Evolutionary conservation across 2,329 filamentous ascomycete species (phyloP).

Genomic region (Cladorrhinum sp.): DNA sequence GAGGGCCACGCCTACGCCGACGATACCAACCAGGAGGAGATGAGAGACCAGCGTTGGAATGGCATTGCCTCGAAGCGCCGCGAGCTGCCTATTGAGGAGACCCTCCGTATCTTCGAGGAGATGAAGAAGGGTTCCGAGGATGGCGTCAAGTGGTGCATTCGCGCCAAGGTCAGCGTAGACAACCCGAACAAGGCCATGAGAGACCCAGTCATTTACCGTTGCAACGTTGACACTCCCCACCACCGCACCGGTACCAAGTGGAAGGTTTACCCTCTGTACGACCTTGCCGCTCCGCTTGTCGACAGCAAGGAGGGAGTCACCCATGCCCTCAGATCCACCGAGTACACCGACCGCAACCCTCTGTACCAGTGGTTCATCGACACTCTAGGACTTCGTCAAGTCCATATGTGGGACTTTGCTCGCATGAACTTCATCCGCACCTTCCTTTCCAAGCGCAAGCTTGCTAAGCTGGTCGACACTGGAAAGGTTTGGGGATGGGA

Average conservation of each 20-base stretch:
- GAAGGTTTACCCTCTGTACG: conserved; percentile 87
- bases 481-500: conserved; percentile 82
- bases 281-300: conserved; percentile 80
- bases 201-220: conserved; percentile 96
- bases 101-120: conserved; percentile 79
- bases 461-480: conserved; percentile 76
- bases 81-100: conserved; percentile 77
- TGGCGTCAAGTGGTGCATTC: conserved; percentile 83
- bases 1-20: conserved; percentile 90
- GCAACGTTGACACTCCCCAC: conserved; percentile 67
- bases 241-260: conserved; percentile 76
- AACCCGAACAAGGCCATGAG: conserved; percentile 94
- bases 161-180: conserved; percentile 88
- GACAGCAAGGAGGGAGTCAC: conserved; percentile 80
- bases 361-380: conserved; percentile 86
- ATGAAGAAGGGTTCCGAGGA: conserved; percentile 85
- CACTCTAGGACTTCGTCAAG: conserved; percentile 68
- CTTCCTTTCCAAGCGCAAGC: conserved; percentile 81
- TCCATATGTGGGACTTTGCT: conserved; percentile 83
- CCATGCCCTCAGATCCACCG: conserved; percentile 77
- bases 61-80: conserved; percentile 79
- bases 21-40: conserved; percentile 85
- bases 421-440: conserved; percentile 80
- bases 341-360: conserved; percentile 83
- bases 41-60: conserved; percentile 80